These are phyloP conservation scores for Moringa oleifera DNA, from an alignment of 345 rosid genomes.

Conservation along the genomic window DNA sequence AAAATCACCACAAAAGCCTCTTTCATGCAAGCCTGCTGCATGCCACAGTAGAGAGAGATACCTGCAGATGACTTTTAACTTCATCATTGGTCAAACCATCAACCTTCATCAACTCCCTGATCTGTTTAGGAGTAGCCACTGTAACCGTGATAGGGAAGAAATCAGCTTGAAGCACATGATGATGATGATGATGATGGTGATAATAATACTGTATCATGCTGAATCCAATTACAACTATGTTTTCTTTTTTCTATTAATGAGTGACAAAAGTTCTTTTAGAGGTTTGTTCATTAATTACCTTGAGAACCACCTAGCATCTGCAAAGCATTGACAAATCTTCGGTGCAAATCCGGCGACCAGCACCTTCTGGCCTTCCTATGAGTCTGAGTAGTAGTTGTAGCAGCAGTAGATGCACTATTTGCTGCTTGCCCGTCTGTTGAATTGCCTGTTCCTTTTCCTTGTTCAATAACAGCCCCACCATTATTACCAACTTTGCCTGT, in stretches of 20 bases:
- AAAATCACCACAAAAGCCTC: slow-evolving; percentile 14
- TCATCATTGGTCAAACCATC: slow-evolving; percentile 99
- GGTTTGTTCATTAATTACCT: no score
- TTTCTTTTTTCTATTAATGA: no score
- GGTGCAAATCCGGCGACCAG: slow-evolving; percentile 98
- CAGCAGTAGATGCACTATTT: slow-evolving; percentile 5
- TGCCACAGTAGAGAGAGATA: slow-evolving; percentile 22
- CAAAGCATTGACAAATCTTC: slow-evolving; percentile 91
- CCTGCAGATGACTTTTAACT: slow-evolving; percentile 99
- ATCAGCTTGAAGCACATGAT: neutral
- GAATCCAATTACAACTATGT: neutral
- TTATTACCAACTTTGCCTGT: slow-evolving; percentile 16
- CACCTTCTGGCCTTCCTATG: slow-evolving; percentile 94
- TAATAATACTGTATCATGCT: slow-evolving; percentile 4
- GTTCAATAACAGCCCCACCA: slow-evolving; percentile 24
- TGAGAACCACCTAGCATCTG: slow-evolving; percentile 99
- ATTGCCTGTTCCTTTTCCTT: slow-evolving; percentile 27
- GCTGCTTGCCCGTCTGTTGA: slow-evolving; percentile 33
- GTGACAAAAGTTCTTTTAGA: no score
- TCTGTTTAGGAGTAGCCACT: slow-evolving; percentile 99
- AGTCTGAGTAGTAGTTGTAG: slow-evolving; percentile 35
- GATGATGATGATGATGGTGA: slow-evolving; percentile 10
- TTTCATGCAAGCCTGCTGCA: slow-evolving; percentile 7
- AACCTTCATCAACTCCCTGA: slow-evolving; percentile 97
- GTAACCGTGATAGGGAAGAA: slow-evolving; percentile 4